A percentile compares a stretch with the other conserved stretches of the same genome.
Evolutionary conservation across 78 protist genomes (phyloP).

Genomic region (Blattamonas nauphoetae): DNA sequence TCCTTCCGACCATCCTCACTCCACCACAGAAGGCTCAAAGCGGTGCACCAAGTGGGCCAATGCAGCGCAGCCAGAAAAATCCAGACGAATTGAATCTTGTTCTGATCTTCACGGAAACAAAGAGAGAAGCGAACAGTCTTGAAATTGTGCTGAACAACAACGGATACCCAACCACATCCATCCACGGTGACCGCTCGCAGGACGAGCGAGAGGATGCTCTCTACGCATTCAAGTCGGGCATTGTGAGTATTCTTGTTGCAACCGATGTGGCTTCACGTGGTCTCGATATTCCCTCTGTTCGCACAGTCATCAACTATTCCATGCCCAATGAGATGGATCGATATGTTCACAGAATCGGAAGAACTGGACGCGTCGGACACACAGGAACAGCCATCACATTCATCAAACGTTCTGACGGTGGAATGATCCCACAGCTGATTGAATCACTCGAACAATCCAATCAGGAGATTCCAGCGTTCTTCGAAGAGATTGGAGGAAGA

Average conservation of each 20-base stretch:
- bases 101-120: conserved; percentile 69
- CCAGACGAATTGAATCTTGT: conserved; percentile 24
- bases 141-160: conserved; percentile 21
- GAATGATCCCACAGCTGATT: too few species aligned
- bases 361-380: conserved; percentile 30
- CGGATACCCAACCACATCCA: conserved; percentile 40
- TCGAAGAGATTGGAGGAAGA: too few species aligned
- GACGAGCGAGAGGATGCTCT: conserved; percentile 58
- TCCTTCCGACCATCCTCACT: neutral
- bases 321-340: neutral
- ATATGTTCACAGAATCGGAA: conserved; percentile 29
- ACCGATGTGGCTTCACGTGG: conserved; percentile 86
- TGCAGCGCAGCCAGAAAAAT: conserved; percentile 21
- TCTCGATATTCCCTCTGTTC: conserved; percentile 13
- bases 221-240: conserved; percentile 22
- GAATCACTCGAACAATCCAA: too few species aligned
- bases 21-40: neutral
- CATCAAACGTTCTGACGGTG: too few species aligned
- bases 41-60: neutral
- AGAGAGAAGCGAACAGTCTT: conserved; percentile 47
- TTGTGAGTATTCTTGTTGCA: conserved; percentile 50
- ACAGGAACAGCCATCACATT: neutral
- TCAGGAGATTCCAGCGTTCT: too few species aligned
- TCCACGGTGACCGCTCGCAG: conserved; percentile 91
- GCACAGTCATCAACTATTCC: conserved; percentile 3